phyloP scores from a whole-genome alignment of 257 asterid species.

The Agastache rugosa region DNA sequence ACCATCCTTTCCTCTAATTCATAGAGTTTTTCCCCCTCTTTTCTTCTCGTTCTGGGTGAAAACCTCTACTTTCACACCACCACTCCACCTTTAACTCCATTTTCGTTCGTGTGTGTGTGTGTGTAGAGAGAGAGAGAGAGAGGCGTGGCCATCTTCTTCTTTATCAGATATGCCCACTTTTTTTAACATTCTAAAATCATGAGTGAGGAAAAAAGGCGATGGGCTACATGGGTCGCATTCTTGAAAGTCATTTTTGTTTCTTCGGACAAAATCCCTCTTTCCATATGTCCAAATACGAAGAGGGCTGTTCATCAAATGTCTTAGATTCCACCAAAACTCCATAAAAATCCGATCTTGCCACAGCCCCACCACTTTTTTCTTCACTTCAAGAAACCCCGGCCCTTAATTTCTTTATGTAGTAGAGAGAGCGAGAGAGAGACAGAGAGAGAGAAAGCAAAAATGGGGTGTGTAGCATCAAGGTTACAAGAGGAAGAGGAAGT shows the following conservation, averaged over 20 bases:
- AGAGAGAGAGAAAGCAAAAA: slow-evolving; percentile 24
- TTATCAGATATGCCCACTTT: slow-evolving; percentile 36
- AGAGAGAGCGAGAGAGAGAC: slow-evolving; percentile 8
- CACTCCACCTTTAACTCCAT: slow-evolving; percentile 32
- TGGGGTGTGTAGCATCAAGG: slow-evolving; percentile 94
- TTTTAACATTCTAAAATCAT: slow-evolving; percentile 1
- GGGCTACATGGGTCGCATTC: slow-evolving; percentile 40
- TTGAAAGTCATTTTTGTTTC: slow-evolving; percentile 42
- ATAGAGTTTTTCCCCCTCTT: slow-evolving; percentile 26
- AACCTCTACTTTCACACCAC: slow-evolving; percentile 5
- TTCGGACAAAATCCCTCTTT: slow-evolving; percentile 33
- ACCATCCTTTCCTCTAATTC: slow-evolving; percentile 23
- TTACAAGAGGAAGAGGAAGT: slow-evolving; percentile 78
- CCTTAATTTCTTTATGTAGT: slow-evolving; percentile 35
- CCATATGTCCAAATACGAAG: slow-evolving; percentile 33
- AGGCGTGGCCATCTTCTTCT: slow-evolving; percentile 17
- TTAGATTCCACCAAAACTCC: slow-evolving; percentile 32
- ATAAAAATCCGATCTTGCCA: slow-evolving; percentile 40
- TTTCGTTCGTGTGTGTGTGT: slow-evolving; percentile 30
- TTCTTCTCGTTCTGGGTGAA: slow-evolving; percentile 21
- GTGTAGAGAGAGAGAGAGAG: background rate
- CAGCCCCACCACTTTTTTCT: slow-evolving; percentile 43
- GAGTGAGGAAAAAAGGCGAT: slow-evolving; percentile 29
- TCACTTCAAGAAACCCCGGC: slow-evolving; percentile 46
- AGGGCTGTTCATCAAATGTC: slow-evolving; percentile 30